A percentile compares a stretch with the other conserved stretches of the same genome.
Evolutionary conservation across 2,329 filamentous ascomycete species (phyloP).

Genomic region (Graphiopsis chlorocephala): DNA sequence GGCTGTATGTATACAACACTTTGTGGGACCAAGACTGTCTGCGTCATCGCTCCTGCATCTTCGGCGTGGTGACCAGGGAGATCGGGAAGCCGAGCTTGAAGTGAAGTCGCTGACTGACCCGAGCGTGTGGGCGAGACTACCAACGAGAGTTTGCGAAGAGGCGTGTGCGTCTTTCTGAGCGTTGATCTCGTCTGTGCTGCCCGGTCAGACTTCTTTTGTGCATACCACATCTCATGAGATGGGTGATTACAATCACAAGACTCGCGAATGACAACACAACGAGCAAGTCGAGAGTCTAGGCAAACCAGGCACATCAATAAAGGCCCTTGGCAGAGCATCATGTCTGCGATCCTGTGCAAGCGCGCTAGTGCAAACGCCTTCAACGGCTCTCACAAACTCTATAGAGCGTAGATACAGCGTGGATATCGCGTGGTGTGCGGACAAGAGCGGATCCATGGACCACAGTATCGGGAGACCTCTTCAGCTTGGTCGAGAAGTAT

Average conservation of each 20-base stretch:
- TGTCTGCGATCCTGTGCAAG: background rate
- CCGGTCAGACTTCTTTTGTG: background rate
- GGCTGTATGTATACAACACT: background rate
- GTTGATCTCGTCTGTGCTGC: background rate
- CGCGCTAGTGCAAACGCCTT: background rate
- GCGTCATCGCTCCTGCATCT: background rate
- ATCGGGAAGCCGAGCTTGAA: background rate
- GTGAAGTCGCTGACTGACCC: background rate
- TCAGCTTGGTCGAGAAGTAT: background rate
- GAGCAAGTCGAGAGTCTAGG: background rate
- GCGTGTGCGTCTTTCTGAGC: background rate
- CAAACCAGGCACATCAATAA: background rate
- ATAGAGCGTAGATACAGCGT: background rate
- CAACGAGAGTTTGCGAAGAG: background rate
- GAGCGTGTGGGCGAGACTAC: background rate
- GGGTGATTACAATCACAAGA: background rate
- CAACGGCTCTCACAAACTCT: background rate
- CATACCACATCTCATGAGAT: background rate
- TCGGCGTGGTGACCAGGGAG: background rate
- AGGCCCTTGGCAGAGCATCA: background rate
- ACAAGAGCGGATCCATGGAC: background rate
- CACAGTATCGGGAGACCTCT: background rate
- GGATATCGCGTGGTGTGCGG: background rate
- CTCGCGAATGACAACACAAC: background rate
- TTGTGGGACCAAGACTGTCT: background rate